phyloP scores from a whole-genome alignment of 371 early-diverging fungal genomes.

The Syncephalastrum contaminatum region DNA sequence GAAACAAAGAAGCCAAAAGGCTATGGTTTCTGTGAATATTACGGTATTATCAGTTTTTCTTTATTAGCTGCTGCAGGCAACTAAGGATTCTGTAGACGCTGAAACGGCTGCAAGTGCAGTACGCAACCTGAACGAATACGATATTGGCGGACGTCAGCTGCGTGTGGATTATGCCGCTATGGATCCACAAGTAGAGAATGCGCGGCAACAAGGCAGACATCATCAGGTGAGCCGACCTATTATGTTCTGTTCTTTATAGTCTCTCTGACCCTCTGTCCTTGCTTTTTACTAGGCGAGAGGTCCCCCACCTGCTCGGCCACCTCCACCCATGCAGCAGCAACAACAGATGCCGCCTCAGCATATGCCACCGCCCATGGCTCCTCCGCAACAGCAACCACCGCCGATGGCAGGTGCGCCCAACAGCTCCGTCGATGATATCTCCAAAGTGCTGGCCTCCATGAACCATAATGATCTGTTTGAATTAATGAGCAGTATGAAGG shows the following conservation, averaged over 20 bases:
- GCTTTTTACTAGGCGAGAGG: conserved; percentile 10
- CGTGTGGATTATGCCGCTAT: conserved; percentile 85
- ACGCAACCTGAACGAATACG: conserved; percentile 79
- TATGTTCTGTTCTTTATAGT: conserved; percentile 1
- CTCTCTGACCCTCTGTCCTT: conserved; percentile 1
- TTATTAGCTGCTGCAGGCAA: background rate
- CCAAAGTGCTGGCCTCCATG: conserved; percentile 67
- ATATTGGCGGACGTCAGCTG: conserved; percentile 78
- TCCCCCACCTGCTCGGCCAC: conserved; percentile 21
- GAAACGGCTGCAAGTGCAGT: conserved; percentile 84
- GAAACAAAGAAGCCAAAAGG: conserved; percentile 89
- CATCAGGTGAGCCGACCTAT: conserved; percentile 10
- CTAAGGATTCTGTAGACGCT: conserved; percentile 45
- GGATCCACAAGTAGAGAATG: conserved; percentile 37
- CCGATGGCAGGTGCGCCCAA: conserved; percentile 7
- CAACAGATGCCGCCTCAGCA: conserved; percentile 27
- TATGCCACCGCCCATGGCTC: conserved; percentile 7
- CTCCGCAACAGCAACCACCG: conserved; percentile 9
- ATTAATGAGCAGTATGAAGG: conserved; percentile 78
- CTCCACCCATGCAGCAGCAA: conserved; percentile 25
- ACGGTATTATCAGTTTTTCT: conserved; percentile 46
- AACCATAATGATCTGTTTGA: conserved; percentile 71
- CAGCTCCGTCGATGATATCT: conserved; percentile 55
- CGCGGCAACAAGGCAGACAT: conserved; percentile 20
- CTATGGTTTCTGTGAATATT: conserved; percentile 88